Evolutionary conservation across 768 basidiomycete genomes (phyloP), one percentile per base, ranked within the genome.

Genomic region (Russula vinacea): DNA sequence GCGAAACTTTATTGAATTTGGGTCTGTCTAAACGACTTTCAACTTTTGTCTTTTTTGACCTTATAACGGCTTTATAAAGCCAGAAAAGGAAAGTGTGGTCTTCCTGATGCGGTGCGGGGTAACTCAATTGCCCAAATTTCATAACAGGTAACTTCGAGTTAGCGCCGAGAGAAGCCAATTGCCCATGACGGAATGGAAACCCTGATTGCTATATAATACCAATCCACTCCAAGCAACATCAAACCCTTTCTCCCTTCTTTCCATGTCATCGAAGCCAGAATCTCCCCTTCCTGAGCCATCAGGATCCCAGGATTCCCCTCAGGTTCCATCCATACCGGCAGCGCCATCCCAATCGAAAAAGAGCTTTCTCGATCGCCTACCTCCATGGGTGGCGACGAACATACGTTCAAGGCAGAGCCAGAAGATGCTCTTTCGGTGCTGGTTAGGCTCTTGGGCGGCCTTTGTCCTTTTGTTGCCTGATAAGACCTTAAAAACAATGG

Each of bases 391-490:
- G 17, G 63, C 73, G 5, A 68, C 65, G 11, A 78, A 78, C 58
- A 65, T 81, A 32, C 73, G 70, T 19, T 75, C 76, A 6, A 59
- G 66, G n/a, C 70, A 71, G 60, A 75, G 78, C 19, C 72, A 73
- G 71, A 80, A 78, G 71, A 60, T 74, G 44, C 68, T 77, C 57
- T 64, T 77, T 24, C 71, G 78, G n/a, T 79, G 76, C 60, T 81
- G 78, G 78, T 50, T 78, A 19, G 77, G 74, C 8, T 72, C 74
- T 22, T 80, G 78, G 76, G 73, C 70, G 0, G 70, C 73, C 22
- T 77, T 78, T 63, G 58, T 81, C 37, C 68, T 81, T 51, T 50
- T 81, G 3, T 72, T 81, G 32, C 79, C 80, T 3, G 55, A 79
- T 59, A 71, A 69, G 32, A 76, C 78, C 7, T 67, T 80, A 29